A percentile compares a stretch with the other conserved stretches of the same genome.
Conservation (phyloP, 2,329 filamentous ascomycete species). For the Xylaria polymorpha region DNA sequence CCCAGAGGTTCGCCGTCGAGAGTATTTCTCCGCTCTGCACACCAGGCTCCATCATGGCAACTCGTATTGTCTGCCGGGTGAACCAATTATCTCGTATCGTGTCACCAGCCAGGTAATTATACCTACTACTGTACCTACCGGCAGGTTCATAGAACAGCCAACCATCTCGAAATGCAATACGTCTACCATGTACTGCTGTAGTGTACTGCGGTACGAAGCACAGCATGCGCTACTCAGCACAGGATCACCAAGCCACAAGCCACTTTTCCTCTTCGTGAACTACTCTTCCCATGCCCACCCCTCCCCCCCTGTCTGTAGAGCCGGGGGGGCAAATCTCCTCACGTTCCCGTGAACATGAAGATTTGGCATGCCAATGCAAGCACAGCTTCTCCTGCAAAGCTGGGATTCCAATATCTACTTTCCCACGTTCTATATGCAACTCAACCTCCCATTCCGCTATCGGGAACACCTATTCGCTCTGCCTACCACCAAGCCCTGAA, state of each 20-base stretch:
- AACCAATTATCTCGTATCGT: conserved; percentile 15
- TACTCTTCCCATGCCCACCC: conserved; percentile 2
- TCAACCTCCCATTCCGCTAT: neutral
- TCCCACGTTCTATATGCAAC: neutral
- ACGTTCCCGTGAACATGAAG: conserved; percentile 27
- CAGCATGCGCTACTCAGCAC: neutral
- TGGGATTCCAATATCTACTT: conserved; percentile 7
- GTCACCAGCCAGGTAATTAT: neutral
- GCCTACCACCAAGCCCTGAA: neutral
- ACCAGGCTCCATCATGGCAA: neutral
- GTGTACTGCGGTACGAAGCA: neutral
- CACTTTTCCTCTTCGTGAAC: conserved; percentile 11
- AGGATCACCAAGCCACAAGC: conserved; percentile 11
- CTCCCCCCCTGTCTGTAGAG: conserved; percentile 5
- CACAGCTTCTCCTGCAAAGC: conserved; percentile 5
- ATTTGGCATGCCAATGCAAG: conserved; percentile 9
- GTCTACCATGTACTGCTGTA: neutral
- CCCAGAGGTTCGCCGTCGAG: neutral
- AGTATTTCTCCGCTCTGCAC: neutral
- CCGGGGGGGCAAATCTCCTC: conserved; percentile 1
- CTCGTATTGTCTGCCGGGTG: neutral
- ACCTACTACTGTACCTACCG: too few species aligned
- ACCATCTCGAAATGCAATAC: too few species aligned
- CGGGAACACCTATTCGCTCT: neutral
- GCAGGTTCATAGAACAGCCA: too few species aligned